Evolutionary conservation across 768 basidiomycete genomes (phyloP).

Genomic region (Lepiota brunneoincarnata): DNA sequence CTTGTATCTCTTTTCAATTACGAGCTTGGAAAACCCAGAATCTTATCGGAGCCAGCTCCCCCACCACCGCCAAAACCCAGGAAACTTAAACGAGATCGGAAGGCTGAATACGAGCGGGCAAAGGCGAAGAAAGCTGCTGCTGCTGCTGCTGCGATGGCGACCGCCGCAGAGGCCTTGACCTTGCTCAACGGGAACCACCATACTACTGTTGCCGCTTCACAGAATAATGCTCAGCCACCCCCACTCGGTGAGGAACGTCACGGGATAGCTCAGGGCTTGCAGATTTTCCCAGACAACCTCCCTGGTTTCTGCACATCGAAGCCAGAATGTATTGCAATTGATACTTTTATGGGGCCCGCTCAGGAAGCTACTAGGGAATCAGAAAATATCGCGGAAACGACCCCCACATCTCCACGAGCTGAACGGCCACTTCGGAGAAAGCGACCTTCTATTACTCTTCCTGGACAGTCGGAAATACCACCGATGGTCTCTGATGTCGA

Average conservation of each 20-base stretch:
- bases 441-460: slow-evolving; percentile 22
- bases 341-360: slow-evolving; percentile 22
- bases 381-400: not conserved
- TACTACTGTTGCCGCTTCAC: not conserved
- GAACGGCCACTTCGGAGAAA: slow-evolving; percentile 21
- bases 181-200: slow-evolving; percentile 15
- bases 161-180: slow-evolving; percentile 10
- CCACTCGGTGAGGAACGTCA: not conserved
- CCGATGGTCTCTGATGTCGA: slow-evolving; percentile 72
- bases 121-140: slow-evolving; percentile 28
- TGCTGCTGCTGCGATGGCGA: slow-evolving; percentile 17
- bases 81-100: slow-evolving; percentile 35
- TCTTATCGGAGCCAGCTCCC: slow-evolving; percentile 57
- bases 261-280: not conserved
- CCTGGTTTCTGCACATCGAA: slow-evolving; percentile 35
- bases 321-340: not conserved
- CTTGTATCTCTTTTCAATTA: slow-evolving; percentile 67
- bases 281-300: slow-evolving; percentile 31
- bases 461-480: slow-evolving; percentile 35
- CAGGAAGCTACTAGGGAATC: slow-evolving; percentile 29
- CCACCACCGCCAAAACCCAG: slow-evolving; percentile 35
- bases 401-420: slow-evolving; percentile 5
- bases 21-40: slow-evolving; percentile 61
- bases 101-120: slow-evolving; percentile 36
- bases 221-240: not conserved